Evolutionary conservation across 1,284 basidiomycete species (phyloP).

Genomic region (Stygiomarasmius scandens): DNA sequence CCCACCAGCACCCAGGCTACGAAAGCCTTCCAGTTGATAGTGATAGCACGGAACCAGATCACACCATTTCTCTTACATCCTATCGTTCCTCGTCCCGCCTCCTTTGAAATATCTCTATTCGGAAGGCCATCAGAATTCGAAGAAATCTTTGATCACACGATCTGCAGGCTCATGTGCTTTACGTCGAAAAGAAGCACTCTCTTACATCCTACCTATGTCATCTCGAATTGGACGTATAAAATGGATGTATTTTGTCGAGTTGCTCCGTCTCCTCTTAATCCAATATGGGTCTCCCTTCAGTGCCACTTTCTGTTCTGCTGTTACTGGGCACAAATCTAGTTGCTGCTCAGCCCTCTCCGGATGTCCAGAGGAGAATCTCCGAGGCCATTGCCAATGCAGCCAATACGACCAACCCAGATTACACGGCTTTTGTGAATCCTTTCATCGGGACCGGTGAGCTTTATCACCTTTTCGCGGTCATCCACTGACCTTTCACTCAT

Average conservation of each 20-base stretch:
- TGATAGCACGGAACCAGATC: too few species aligned
- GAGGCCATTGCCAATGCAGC: conserved; percentile 58
- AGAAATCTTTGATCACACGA: too few species aligned
- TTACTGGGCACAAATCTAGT: conserved; percentile 14
- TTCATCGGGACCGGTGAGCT: conserved; percentile 65
- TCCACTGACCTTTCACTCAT: conserved; percentile 8
- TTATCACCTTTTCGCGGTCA: conserved; percentile 1
- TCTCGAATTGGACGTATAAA: not conserved
- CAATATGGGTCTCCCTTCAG: not conserved
- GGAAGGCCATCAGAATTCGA: too few species aligned
- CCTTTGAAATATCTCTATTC: too few species aligned
- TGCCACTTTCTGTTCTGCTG: not conserved
- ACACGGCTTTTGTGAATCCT: conserved; percentile 69
- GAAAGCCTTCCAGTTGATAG: conserved; percentile 32
- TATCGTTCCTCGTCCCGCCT: too few species aligned
- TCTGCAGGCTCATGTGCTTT: not conserved
- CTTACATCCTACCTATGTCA: not conserved
- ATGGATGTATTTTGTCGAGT: not conserved
- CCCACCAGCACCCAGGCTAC: conserved; percentile 31
- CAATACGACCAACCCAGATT: conserved; percentile 51
- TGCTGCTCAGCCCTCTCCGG: conserved; percentile 59
- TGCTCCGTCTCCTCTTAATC: not conserved
- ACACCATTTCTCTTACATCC: too few species aligned
- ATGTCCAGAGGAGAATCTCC: conserved; percentile 61
- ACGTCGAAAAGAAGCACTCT: not conserved